phyloP scores from a whole-genome alignment of 768 basidiomycete genomes.

The Candolleomyces efflorescens region DNA sequence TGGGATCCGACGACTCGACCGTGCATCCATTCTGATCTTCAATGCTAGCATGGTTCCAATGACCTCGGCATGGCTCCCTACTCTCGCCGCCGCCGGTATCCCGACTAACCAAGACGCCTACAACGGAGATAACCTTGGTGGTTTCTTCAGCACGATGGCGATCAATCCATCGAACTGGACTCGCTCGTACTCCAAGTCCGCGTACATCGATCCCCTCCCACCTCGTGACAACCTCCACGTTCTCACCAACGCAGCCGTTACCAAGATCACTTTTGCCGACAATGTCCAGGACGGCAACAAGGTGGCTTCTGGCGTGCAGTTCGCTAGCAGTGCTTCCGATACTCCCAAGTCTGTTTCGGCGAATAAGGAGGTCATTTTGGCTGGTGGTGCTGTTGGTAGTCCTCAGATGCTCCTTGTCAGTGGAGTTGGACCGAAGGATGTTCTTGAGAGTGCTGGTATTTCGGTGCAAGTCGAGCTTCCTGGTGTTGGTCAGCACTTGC shows the following conservation, averaged over 20 bases:
- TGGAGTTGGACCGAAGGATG: constrained; percentile 54
- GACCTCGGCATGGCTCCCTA: constrained; percentile 53
- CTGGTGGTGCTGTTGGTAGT: constrained; percentile 48
- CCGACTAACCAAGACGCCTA: constrained; percentile 38
- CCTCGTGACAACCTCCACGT: constrained; percentile 62
- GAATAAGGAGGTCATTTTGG: constrained; percentile 56
- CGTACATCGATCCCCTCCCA: constrained; percentile 62
- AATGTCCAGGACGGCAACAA: constrained; percentile 41
- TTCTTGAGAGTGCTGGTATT: constrained; percentile 44
- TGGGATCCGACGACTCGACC: too few species aligned
- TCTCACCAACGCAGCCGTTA: constrained; percentile 57
- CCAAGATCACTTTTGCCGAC: constrained; percentile 44
- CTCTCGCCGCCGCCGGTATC: constrained; percentile 45
- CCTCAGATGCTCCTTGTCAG: constrained; percentile 53
- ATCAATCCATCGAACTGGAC: constrained; percentile 68
- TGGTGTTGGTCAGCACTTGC: constrained; percentile 58
- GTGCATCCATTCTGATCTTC: too few species aligned
- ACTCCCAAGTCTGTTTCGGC: constrained; percentile 42
- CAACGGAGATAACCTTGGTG: constrained; percentile 47
- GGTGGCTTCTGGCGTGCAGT: constrained; percentile 36
- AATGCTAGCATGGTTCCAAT: constrained; percentile 36
- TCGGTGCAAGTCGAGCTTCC: constrained; percentile 43
- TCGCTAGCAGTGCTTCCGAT: constrained; percentile 24
- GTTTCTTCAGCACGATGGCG: constrained; percentile 50
- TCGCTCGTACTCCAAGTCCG: constrained; percentile 61